phyloP scores from a whole-genome alignment of 2,329 filamentous ascomycete genomes.

The Knoxdaviesia capensis region DNA sequence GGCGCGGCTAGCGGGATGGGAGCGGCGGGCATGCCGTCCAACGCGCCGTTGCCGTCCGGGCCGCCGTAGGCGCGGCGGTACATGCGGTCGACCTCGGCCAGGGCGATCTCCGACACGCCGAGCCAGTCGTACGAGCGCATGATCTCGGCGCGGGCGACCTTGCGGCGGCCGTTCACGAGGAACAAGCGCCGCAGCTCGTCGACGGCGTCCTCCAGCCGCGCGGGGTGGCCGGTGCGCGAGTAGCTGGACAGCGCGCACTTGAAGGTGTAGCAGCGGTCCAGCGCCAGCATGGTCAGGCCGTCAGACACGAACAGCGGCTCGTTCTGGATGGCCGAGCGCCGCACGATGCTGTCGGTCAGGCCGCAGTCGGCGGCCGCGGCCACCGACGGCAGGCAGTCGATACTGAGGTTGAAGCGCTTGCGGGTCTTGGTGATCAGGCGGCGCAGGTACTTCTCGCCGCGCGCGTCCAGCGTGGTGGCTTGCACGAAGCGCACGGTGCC shows the following conservation, averaged over 20 bases:
- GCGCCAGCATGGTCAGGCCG: conserved; percentile 35
- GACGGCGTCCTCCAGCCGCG: conserved; percentile 37
- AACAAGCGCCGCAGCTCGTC: conserved; percentile 41
- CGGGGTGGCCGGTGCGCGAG: conserved; percentile 20
- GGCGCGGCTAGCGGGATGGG: too few relatives aligned
- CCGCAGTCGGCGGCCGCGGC: conserved; percentile 21
- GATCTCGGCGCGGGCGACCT: conserved; percentile 29
- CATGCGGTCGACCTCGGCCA: conserved; percentile 33
- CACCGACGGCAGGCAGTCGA: conserved; percentile 23
- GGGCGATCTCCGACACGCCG: conserved; percentile 25
- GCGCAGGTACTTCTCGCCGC: not conserved
- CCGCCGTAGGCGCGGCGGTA: conserved; percentile 37
- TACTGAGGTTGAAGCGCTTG: too few relatives aligned
- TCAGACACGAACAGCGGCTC: conserved; percentile 39
- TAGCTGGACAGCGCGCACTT: conserved; percentile 39
- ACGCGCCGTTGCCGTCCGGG: conserved; percentile 20
- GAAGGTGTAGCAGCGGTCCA: conserved; percentile 45
- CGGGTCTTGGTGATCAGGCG: too few relatives aligned
- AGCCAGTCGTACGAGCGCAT: conserved; percentile 36
- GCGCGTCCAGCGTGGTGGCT: too few relatives aligned
- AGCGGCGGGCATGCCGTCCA: conserved; percentile 16
- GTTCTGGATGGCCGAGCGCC: conserved; percentile 36
- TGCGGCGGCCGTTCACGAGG: conserved; percentile 27
- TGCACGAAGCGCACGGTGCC: not conserved
- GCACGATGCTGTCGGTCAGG: conserved; percentile 29